Conservation (phyloP, 257 asterid species). For the Solanum pimpinellifolium region DNA sequence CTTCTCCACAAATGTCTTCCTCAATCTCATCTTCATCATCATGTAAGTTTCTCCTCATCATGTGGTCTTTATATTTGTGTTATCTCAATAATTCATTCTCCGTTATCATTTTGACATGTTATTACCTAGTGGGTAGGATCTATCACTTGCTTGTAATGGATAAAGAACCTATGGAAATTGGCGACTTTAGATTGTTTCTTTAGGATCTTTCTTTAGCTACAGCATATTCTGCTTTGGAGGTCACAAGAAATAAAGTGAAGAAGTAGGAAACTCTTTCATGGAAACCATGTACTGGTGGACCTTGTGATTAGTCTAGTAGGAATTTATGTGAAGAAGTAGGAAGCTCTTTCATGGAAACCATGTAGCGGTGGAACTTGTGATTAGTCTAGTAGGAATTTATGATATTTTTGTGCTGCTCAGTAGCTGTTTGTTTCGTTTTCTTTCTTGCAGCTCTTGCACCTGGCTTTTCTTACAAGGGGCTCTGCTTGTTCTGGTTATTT, state of each 20-base stretch:
- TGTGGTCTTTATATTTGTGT: background rate
- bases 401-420: background rate
- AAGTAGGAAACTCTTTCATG: background rate
- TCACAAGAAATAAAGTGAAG: background rate
- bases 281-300: too few species aligned
- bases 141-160: background rate
- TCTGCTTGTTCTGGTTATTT: constrained; percentile 12
- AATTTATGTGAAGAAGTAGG: background rate
- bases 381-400: background rate
- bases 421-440: background rate
- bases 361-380: too few species aligned
- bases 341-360: too few species aligned
- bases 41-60: constrained; percentile 33
- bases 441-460: constrained; percentile 22
- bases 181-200: background rate
- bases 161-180: background rate
- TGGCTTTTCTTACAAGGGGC: constrained; percentile 13
- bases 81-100: background rate
- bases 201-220: background rate
- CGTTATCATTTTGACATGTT: background rate
- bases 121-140: background rate
- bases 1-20: constrained; percentile 26
- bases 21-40: constrained; percentile 20
- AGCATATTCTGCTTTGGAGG: background rate
- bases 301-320: background rate